Evolutionary conservation across 192 early-diverging fungal species (phyloP).

Genomic region (Podila epicladia): DNA sequence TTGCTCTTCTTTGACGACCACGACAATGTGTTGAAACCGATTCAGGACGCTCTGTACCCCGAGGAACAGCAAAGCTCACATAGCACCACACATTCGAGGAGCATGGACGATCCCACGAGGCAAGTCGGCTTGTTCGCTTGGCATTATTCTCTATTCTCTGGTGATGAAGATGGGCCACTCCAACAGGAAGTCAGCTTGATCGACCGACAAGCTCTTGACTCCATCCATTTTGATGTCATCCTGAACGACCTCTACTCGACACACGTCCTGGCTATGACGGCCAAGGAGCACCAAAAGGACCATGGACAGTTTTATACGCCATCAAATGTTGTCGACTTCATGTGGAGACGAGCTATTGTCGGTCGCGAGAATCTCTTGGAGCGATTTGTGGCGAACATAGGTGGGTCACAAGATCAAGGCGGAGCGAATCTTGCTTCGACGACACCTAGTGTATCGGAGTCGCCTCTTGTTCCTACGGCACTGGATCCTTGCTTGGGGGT

Average conservation of each 20-base stretch:
- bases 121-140: constrained; percentile 26
- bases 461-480: constrained; percentile 24
- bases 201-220: not conserved
- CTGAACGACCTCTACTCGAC: constrained; percentile 61
- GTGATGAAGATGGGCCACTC: constrained; percentile 8
- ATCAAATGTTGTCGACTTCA: constrained; percentile 59
- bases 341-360: constrained; percentile 59
- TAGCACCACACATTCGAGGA: not conserved
- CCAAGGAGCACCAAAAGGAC: constrained; percentile 68
- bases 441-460: not conserved
- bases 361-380: constrained; percentile 13
- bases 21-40: constrained; percentile 50
- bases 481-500: constrained; percentile 70
- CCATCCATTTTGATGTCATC: constrained; percentile 49
- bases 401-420: not conserved
- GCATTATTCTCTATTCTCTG: constrained; percentile 27
- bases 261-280: constrained; percentile 56
- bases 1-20: constrained; percentile 40
- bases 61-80: constrained; percentile 4
- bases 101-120: not conserved
- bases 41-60: constrained; percentile 33
- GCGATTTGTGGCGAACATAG: constrained; percentile 6
- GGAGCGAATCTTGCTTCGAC: not conserved
- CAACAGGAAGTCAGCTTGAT: constrained; percentile 4
- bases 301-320: constrained; percentile 72